These are phyloP conservation scores for Russula sp. DNA, from an alignment of 768 basidiomycete genomes.

Conservation along the genomic window DNA sequence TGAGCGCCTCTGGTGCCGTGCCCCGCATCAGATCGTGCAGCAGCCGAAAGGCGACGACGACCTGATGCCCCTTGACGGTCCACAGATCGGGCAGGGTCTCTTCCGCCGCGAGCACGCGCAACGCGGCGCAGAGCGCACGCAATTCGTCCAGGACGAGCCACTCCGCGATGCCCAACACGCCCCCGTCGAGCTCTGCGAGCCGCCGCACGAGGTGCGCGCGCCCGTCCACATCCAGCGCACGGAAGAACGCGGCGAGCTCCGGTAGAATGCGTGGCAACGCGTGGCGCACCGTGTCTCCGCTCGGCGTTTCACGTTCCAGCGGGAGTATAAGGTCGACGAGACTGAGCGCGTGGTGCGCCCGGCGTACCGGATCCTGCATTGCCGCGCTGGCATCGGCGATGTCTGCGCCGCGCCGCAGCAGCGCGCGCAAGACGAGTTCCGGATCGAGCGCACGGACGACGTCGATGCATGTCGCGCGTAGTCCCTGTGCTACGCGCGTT, in stretches of 20 bases:
- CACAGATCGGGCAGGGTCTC: slow-evolving; percentile 28
- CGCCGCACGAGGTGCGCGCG: slow-evolving; percentile 42
- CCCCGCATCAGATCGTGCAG: slow-evolving; percentile 38
- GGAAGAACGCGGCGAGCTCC: slow-evolving; percentile 51
- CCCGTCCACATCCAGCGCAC: slow-evolving; percentile 47
- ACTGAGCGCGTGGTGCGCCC: slow-evolving; percentile 46
- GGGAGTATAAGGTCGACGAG: slow-evolving; percentile 57
- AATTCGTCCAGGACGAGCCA: slow-evolving; percentile 66
- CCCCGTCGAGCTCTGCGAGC: slow-evolving; percentile 50
- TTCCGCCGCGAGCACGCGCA: slow-evolving; percentile 34
- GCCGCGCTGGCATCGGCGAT: slow-evolving; percentile 22
- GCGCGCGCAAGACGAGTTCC: slow-evolving; percentile 45
- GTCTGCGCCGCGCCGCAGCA: slow-evolving; percentile 44
- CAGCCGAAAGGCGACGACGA: slow-evolving; percentile 43
- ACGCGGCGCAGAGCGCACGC: slow-evolving; percentile 53
- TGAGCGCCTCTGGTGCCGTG: slow-evolving; percentile 37
- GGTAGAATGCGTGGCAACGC: slow-evolving; percentile 52
- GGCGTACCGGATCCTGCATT: slow-evolving; percentile 48
- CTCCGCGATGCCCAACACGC: slow-evolving; percentile 50
- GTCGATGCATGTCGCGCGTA: slow-evolving; percentile 46
- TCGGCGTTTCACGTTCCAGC: slow-evolving; percentile 13
- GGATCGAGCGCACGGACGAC: slow-evolving; percentile 40
- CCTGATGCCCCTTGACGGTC: slow-evolving; percentile 40
- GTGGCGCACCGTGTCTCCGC: slow-evolving; percentile 37
- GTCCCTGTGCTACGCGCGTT: slow-evolving; percentile 35